Evolutionary conservation across 179 eudicot genomes (phyloP), one percentile per base, ranked within the genome.

Genomic region (Heliamphora pulchella): DNA sequence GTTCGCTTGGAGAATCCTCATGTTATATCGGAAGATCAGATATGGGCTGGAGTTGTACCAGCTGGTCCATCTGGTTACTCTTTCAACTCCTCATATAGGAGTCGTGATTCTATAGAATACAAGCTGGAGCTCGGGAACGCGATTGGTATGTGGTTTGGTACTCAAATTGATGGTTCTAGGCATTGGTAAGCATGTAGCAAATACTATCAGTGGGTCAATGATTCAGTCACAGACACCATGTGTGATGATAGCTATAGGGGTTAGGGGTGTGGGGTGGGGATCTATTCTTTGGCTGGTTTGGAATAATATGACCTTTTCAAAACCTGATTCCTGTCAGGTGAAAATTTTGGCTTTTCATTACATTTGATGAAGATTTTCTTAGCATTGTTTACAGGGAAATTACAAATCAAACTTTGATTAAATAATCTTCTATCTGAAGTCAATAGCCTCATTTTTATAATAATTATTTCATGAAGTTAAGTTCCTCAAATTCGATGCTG

Each of bases 1-100:
- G 75, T 96, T 75, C 96, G 96, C 55, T 84, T 94, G 83, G 99
- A 96, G 89, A 96, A 96, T 78, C 99, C 99, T 83, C 99, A 96
- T 84, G 97, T 96, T 78, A 96, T 96, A 89, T 88, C 97, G 51
- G 89, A 85, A 62, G 85, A 87, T 87, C 99, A 96, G 87, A 90
- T 96, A 80, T 96, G 98, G 98, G 89, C 97, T 70, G 99, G 99
- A 68, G 96, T 90, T 75, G 90, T 90, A 64, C 87, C 98, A 67
- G 84, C 71, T 78, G 99, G 99, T 74, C 99, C 99, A 83, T 96
- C 99, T 82, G 91, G 93, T 75, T 87, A 85, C 85, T 74, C 92
- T 71, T 88, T 96, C 86, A 96, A 96, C 86, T 96, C 99, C 61
- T 94, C 98, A 54, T 96, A 89, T 71, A 86, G 92, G 77, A 91